Evolutionary conservation across 441 rosid genomes (phyloP).

Genomic region (Pelargonium myrrhifolium): DNA sequence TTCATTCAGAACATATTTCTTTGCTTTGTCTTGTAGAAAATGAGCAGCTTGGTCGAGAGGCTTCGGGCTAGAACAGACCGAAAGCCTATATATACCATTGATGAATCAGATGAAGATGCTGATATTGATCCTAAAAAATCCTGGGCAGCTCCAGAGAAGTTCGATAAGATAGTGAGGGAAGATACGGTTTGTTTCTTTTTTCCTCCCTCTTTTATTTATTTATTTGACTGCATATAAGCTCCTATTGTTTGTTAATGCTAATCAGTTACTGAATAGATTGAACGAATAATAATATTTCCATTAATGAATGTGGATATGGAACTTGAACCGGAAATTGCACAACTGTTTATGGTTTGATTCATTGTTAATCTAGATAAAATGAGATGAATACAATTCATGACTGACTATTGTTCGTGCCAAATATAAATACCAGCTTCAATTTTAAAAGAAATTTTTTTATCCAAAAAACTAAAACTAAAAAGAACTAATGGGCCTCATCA

Average conservation of each 20-base stretch:
- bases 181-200: constrained; percentile 61
- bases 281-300: not conserved
- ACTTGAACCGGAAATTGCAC: not conserved
- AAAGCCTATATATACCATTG: constrained; percentile 70
- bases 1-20: constrained; percentile 1
- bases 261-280: not conserved
- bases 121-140: constrained; percentile 51
- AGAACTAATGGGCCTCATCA: no score
- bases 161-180: constrained; percentile 67
- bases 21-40: constrained; percentile 41
- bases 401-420: not conserved
- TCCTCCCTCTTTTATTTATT: constrained; percentile 14
- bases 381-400: not conserved
- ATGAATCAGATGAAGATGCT: constrained; percentile 88
- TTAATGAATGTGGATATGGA: not conserved
- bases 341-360: not conserved
- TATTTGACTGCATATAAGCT: not conserved
- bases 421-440: not conserved
- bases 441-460: no score
- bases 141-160: constrained; percentile 39
- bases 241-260: not conserved
- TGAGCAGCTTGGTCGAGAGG: constrained; percentile 99
- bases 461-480: no score
- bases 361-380: not conserved
- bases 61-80: constrained; percentile 78